Base-by-base conservation (phyloP, 169 alveolate genomes). In the Cryptosporidium meleagridis region DNA sequence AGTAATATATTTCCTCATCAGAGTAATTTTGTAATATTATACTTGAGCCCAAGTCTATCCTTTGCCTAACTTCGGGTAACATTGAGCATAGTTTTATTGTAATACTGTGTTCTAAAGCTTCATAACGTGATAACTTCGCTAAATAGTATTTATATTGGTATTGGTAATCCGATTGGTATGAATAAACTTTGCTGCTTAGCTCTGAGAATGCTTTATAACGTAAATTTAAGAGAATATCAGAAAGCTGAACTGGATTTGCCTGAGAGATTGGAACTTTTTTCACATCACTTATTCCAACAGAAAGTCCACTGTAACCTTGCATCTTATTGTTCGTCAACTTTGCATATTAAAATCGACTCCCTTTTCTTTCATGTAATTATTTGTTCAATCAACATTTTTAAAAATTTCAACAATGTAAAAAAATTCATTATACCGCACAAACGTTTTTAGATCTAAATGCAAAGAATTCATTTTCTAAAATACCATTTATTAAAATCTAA, bases 231-330 rank as follows among this genome's bases (percentile, higher is more conserved):
- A 44, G n/a, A 45, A 80, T 80, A 29, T 44, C 23, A 3, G 89
- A 59, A 44, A 80, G 75, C 37, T 80, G 58, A 48, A 80, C 68
- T n/a, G 89, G 89, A 18, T 59, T 80, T 62, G 89, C 89, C 62
- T 80, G 89, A 26, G 89, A 80, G 18, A 80, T 41, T 10, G 67
- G 29, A 3, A 44, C 75, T 44, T 31, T 80, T 33, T 62, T 59
- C 35, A 18, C 65, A 12, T 61, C 48, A 6, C 26, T 48, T 18
- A 80, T 39, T 33, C 73, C 89, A 8, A 62, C 0, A 10, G 89
- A 80, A 37, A 58, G 65, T 7, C 75, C 75, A 18, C 80, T 62
- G 62, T 80, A 80, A 4, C 75, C 75, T 5, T 14, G 1, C 89
- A 80, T 80, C 35, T 55, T 55, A 5, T 26, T 16, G 26, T 7